Percentiles rank a stretch among this genome's conserved stretches.
phyloP scores from a whole-genome alignment of 495 filamentous ascomycete genomes.

The Lasiosphaeria hispida region DNA sequence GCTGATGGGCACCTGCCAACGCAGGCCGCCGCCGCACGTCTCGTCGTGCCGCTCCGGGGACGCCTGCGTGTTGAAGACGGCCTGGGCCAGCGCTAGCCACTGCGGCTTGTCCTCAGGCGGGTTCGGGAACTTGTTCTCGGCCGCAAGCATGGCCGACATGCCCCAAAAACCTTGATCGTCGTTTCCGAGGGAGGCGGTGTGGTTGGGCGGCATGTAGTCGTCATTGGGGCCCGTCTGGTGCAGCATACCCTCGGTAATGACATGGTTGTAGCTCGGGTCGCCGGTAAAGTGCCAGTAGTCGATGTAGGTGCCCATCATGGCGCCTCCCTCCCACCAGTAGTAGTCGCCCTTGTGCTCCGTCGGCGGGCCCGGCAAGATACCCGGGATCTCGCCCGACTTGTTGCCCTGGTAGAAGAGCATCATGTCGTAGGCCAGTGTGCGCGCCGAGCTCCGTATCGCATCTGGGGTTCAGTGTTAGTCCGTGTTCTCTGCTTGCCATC shows the following conservation, averaged over 20 bases:
- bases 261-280: slow-evolving; percentile 61
- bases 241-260: slow-evolving; percentile 58
- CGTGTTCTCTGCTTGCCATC: neutral
- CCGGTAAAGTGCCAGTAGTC: slow-evolving; percentile 73
- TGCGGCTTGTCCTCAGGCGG: slow-evolving; percentile 57
- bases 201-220: slow-evolving; percentile 64
- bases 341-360: slow-evolving; percentile 44
- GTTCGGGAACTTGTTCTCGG: slow-evolving; percentile 69
- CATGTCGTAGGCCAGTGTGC: slow-evolving; percentile 61
- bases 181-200: slow-evolving; percentile 71
- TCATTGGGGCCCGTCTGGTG: slow-evolving; percentile 60
- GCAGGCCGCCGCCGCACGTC: slow-evolving; percentile 67
- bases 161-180: slow-evolving; percentile 87
- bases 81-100: slow-evolving; percentile 74
- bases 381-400: slow-evolving; percentile 59
- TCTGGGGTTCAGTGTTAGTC: slow-evolving; percentile 35
- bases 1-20: slow-evolving; percentile 75
- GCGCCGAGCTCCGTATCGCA: slow-evolving; percentile 61
- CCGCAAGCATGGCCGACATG: slow-evolving; percentile 71
- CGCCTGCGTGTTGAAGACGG: slow-evolving; percentile 71
- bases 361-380: slow-evolving; percentile 59
- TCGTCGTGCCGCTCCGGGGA: slow-evolving; percentile 55
- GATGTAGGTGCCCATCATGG: slow-evolving; percentile 57
- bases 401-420: slow-evolving; percentile 66
- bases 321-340: slow-evolving; percentile 59